Conservation (phyloP, 495 filamentous ascomycete genomes). For the Podospora pseudopauciseta region DNA sequence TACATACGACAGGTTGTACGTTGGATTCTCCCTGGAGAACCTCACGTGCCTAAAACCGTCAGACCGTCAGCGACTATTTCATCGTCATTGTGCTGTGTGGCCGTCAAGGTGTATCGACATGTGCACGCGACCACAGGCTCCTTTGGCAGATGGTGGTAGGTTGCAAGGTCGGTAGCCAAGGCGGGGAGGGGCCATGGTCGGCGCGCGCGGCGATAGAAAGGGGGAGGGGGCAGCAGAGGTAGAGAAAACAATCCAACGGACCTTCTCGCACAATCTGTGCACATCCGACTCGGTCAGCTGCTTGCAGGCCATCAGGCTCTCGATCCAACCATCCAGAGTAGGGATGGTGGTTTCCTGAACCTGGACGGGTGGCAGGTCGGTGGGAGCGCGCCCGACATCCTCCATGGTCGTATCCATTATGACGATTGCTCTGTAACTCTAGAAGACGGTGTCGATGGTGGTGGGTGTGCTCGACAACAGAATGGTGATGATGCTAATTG, state of each 20-base stretch:
- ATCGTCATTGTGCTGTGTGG: conserved; percentile 1
- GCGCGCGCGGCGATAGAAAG: not conserved
- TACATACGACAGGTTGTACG: conserved; percentile 94
- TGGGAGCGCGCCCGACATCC: conserved; percentile 84
- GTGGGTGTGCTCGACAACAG: not conserved
- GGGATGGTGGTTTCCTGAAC: conserved; percentile 79
- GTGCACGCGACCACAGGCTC: not conserved
- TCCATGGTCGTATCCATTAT: conserved; percentile 98
- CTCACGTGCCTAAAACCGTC: conserved; percentile 71
- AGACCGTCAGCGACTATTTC: conserved; percentile 5
- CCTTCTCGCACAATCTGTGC: conserved; percentile 94
- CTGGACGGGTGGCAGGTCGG: conserved; percentile 70
- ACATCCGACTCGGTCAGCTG: conserved; percentile 93
- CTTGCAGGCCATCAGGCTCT: conserved; percentile 97
- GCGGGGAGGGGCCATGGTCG: not conserved
- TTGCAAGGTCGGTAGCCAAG: not conserved
- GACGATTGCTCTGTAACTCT: conserved; percentile 17
- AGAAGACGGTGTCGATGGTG: not conserved
- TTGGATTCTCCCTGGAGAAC: conserved; percentile 97
- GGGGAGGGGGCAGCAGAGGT: not conserved
- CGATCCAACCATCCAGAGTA: conserved; percentile 96
- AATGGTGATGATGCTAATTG: conserved; percentile 1
- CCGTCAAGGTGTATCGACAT: not conserved
- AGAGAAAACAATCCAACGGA: conserved; percentile 46
- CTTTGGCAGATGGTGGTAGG: not conserved